These are phyloP conservation scores for Carpinus viminea DNA, from an alignment of 306 rosid genomes.

Conservation along the genomic window DNA sequence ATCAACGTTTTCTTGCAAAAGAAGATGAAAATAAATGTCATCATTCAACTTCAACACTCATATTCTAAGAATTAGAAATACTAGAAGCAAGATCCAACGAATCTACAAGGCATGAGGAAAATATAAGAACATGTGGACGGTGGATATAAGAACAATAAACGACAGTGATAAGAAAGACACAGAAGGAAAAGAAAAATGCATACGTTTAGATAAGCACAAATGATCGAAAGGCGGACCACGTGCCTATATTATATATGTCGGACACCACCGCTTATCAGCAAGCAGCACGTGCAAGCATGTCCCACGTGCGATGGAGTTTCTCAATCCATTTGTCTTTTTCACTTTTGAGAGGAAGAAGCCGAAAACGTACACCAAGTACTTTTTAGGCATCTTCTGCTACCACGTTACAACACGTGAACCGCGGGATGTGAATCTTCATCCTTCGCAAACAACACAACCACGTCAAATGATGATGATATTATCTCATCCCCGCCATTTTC, in stretches of 20 bases:
- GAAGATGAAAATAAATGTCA: too few species aligned
- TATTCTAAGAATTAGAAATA: too few species aligned
- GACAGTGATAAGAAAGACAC: too few species aligned
- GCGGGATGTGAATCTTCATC: conserved; percentile 6
- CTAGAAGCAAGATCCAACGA: too few species aligned
- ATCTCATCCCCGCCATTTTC: conserved; percentile 15
- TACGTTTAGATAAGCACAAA: too few species aligned
- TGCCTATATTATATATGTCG: not conserved
- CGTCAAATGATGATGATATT: not conserved
- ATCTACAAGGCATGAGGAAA: too few species aligned
- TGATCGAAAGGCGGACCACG: not conserved
- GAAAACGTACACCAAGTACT: not conserved
- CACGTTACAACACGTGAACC: conserved; percentile 30
- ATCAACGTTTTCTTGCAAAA: too few species aligned
- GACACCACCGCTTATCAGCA: not conserved
- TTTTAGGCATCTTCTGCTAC: not conserved
- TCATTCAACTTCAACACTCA: too few species aligned
- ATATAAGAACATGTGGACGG: too few species aligned
- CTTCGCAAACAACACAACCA: not conserved
- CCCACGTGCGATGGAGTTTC: not conserved
- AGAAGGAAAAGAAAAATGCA: too few species aligned
- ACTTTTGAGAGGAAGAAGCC: not conserved
- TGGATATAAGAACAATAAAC: too few species aligned
- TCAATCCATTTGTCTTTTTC: not conserved
- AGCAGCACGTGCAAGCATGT: conserved; percentile 9